Percentiles rank a stretch among this genome's conserved stretches.
Conservation (phyloP, 1,284 basidiomycete genomes). For the Cryptococcus sp. region DNA sequence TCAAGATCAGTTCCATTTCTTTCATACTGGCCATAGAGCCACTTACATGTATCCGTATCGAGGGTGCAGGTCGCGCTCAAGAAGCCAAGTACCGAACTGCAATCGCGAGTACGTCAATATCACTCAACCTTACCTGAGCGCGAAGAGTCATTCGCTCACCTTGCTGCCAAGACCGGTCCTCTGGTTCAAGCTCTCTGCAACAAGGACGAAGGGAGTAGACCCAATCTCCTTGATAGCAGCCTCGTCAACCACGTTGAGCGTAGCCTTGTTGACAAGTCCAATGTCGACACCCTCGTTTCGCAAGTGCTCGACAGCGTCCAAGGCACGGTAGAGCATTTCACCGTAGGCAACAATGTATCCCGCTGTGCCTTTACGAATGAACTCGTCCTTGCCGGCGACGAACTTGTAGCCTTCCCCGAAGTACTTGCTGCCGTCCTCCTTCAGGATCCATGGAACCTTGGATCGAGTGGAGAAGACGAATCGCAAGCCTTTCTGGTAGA, state of each 20-base stretch:
- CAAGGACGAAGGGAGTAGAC: slow-evolving; percentile 69
- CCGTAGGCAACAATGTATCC: slow-evolving; percentile 76
- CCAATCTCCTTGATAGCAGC: slow-evolving; percentile 71
- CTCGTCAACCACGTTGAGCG: slow-evolving; percentile 78
- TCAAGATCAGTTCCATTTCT: neutral
- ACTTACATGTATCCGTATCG: slow-evolving; percentile 68
- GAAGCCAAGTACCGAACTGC: slow-evolving; percentile 79
- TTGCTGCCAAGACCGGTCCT: slow-evolving; percentile 64
- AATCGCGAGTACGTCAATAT: neutral
- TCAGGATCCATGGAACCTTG: slow-evolving; percentile 81
- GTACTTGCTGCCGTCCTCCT: slow-evolving; percentile 67
- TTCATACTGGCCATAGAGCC: neutral
- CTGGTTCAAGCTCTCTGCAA: slow-evolving; percentile 81
- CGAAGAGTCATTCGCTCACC: slow-evolving; percentile 5
- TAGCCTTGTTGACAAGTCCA: slow-evolving; percentile 79
- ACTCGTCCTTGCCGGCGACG: slow-evolving; percentile 62
- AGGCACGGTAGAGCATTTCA: slow-evolving; percentile 76
- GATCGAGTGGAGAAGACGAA: slow-evolving; percentile 84
- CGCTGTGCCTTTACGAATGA: slow-evolving; percentile 25
- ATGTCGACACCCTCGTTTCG: slow-evolving; percentile 71
- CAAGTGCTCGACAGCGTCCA: slow-evolving; percentile 73
- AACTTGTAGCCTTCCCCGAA: slow-evolving; percentile 74
- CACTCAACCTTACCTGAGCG: too few relatives aligned
- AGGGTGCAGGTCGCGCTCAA: slow-evolving; percentile 75
- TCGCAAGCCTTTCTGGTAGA: slow-evolving; percentile 75